Conservation (phyloP, 2,329 filamentous ascomycete species). For the Fusarium citri region DNA sequence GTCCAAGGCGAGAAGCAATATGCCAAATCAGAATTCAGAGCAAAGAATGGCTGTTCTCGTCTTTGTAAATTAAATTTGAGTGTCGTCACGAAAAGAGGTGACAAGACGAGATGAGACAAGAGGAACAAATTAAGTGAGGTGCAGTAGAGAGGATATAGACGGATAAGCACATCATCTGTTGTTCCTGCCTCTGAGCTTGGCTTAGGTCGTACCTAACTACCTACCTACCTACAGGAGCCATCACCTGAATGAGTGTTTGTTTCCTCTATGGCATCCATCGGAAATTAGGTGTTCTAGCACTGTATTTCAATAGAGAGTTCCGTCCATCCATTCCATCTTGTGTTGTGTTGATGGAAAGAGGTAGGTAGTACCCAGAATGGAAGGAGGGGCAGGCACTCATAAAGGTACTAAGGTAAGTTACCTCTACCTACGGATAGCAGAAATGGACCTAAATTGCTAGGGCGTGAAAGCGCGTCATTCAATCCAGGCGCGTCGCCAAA, state of each 20-base stretch:
- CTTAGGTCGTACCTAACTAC: too few species aligned
- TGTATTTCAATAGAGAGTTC: not conserved
- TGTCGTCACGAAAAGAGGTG: not conserved
- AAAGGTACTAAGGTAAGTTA: not conserved
- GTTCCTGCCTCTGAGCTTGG: not conserved
- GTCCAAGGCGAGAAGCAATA: not conserved
- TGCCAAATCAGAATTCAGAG: not conserved
- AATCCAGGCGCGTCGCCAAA: conserved; percentile 46
- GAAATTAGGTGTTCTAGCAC: not conserved
- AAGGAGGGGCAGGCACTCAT: conserved; percentile 34
- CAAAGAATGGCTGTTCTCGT: not conserved
- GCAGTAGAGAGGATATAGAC: not conserved
- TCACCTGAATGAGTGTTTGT: not conserved
- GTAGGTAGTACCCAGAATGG: conserved; percentile 20
- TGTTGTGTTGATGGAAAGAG: too few species aligned
- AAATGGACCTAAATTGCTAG: conserved; percentile 28
- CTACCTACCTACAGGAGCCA: not conserved
- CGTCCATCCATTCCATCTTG: too few species aligned
- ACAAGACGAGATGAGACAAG: not conserved
- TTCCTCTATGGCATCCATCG: not conserved
- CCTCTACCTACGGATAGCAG: too few species aligned
- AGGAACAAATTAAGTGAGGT: not conserved
- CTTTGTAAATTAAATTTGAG: not conserved
- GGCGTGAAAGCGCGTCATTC: conserved; percentile 41
- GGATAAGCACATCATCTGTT: not conserved